A percentile compares a stretch with the other conserved stretches of the same genome.
Conservation (phyloP, 805 yeast species). For the Wickerhamomyces sydowiorum region DNA sequence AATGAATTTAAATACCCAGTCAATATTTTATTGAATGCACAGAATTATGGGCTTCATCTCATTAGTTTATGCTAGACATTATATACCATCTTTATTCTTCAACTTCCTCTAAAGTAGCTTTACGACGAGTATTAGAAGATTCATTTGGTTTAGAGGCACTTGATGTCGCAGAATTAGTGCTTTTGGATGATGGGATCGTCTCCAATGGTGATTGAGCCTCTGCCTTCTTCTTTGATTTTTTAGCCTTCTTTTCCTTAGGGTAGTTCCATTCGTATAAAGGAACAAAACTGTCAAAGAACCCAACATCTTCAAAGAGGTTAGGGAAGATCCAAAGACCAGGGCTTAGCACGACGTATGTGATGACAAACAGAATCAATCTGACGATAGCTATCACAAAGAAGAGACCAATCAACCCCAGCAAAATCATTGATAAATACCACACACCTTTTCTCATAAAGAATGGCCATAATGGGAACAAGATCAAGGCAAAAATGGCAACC, state of each 20-base stretch:
- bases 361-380: constrained; percentile 61
- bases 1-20: too few relatives aligned
- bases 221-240: constrained; percentile 6
- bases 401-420: constrained; percentile 64
- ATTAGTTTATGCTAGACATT: too few relatives aligned
- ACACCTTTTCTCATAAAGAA: constrained; percentile 80
- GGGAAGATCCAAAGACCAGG: constrained; percentile 97
- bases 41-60: too few relatives aligned
- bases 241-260: constrained; percentile 22
- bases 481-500: constrained; percentile 61
- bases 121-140: constrained; percentile 15
- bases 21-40: too few relatives aligned
- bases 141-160: constrained; percentile 1
- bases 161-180: background rate
- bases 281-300: constrained; percentile 84
- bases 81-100: constrained; percentile 10
- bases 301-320: constrained; percentile 91
- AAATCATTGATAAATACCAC: constrained; percentile 80
- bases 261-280: constrained; percentile 62
- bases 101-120: constrained; percentile 26
- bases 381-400: constrained; percentile 77
- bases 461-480: constrained; percentile 95
- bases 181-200: background rate
- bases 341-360: constrained; percentile 51
- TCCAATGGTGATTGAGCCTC: background rate